phyloP scores from a whole-genome alignment of 495 filamentous ascomycete species.

The Penicillium herquei region DNA sequence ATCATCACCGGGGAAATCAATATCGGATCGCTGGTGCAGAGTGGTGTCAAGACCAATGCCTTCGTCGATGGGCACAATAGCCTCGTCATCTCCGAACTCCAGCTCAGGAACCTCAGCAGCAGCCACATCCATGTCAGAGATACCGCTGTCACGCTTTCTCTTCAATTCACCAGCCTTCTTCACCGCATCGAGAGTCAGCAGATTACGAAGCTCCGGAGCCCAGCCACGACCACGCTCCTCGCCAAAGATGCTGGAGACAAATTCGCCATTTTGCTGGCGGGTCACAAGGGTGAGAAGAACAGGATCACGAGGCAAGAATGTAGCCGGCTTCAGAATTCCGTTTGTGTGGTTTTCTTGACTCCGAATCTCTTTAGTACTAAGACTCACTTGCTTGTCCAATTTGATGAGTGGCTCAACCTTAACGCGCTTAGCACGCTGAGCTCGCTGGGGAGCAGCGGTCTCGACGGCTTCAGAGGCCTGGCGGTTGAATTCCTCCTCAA shows the following conservation, averaged over 20 bases:
- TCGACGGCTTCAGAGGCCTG: constrained; percentile 55
- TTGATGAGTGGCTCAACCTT: constrained; percentile 56
- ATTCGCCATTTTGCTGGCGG: constrained; percentile 83
- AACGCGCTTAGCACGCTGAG: constrained; percentile 71
- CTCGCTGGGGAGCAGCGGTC: constrained; percentile 53
- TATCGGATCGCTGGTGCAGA: constrained; percentile 42
- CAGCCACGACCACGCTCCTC: constrained; percentile 73
- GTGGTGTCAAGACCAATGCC: constrained; percentile 55
- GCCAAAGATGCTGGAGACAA: constrained; percentile 73
- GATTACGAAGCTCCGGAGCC: constrained; percentile 86
- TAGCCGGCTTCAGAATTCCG: constrained; percentile 73
- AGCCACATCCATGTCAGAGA: constrained; percentile 74
- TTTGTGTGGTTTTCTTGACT: constrained; percentile 75
- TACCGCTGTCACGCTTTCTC: constrained; percentile 87
- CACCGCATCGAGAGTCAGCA: constrained; percentile 80
- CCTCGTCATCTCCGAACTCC: constrained; percentile 66
- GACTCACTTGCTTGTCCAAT: constrained; percentile 63
- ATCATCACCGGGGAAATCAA: constrained; percentile 68
- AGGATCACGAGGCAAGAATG: constrained; percentile 82
- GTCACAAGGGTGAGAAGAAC: constrained; percentile 83
- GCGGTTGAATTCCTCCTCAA: constrained; percentile 63
- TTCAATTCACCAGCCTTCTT: constrained; percentile 78
- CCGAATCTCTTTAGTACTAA: constrained; percentile 62
- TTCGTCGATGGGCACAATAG: constrained; percentile 42
- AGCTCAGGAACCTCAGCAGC: constrained; percentile 64